Evolutionary conservation across 2,329 filamentous ascomycete genomes (phyloP).

Genomic region (Daldinia sp.): DNA sequence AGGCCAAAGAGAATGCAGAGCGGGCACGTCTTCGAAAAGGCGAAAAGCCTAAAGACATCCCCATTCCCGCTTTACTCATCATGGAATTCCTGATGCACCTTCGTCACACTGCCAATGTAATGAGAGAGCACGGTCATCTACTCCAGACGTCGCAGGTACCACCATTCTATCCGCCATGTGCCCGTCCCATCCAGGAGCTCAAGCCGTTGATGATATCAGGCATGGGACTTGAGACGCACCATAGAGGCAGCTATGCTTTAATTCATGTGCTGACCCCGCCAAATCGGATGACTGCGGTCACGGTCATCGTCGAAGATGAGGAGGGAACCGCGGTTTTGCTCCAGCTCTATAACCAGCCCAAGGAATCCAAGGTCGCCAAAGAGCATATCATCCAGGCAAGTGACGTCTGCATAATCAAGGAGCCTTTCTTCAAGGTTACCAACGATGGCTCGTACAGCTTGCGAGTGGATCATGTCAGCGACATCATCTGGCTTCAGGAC

Average conservation of each 20-base stretch:
- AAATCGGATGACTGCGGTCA: conserved; percentile 35
- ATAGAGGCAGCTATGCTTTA: conserved; percentile 40
- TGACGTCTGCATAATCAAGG: conserved; percentile 61
- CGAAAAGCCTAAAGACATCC: conserved; percentile 32
- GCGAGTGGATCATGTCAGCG: conserved; percentile 65
- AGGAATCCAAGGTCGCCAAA: conserved; percentile 51
- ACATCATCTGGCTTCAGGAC: conserved; percentile 57
- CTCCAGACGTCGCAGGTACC: conserved; percentile 33
- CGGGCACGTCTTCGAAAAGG: conserved; percentile 31
- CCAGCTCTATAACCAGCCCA: conserved; percentile 58
- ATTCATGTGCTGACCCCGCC: conserved; percentile 44
- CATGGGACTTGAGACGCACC: conserved; percentile 51
- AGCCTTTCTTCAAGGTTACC: conserved; percentile 63
- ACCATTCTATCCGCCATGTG: conserved; percentile 47
- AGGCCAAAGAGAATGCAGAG: conserved; percentile 15
- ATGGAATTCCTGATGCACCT: conserved; percentile 12
- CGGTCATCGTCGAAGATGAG: conserved; percentile 33
- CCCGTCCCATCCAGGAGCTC: conserved; percentile 39
- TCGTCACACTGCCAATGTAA: neutral
- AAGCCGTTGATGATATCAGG: conserved; percentile 45
- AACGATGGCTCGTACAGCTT: conserved; percentile 57
- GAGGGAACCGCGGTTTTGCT: conserved; percentile 51
- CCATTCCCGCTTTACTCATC: conserved; percentile 16
- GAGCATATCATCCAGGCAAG: conserved; percentile 53
- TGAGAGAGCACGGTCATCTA: neutral